phyloP scores from a whole-genome alignment of 176 grass and related monocot genomes.

The Paspalum notatum region DNA sequence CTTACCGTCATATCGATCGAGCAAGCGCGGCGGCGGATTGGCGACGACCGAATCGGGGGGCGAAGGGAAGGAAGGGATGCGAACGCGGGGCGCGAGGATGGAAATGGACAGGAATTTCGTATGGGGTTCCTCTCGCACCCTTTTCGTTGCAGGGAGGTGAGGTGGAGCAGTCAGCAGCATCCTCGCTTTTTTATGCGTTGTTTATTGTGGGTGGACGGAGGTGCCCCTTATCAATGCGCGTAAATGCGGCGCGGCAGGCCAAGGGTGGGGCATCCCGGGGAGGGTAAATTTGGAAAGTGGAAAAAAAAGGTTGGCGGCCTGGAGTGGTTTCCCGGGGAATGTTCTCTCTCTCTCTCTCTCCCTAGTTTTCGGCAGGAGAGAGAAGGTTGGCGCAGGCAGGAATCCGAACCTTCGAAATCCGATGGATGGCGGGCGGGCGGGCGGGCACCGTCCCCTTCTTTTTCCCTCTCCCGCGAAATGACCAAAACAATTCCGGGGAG shows the following conservation, averaged over 20 bases:
- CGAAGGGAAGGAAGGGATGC: not conserved
- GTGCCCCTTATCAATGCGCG: not conserved
- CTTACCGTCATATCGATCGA: slow-evolving; percentile 1
- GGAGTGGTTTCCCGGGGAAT: not conserved
- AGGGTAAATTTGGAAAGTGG: not conserved
- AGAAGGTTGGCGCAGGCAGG: not conserved
- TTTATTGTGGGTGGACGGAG: not conserved
- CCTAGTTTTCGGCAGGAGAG: not conserved
- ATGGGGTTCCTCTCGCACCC: not conserved
- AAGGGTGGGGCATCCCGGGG: not conserved
- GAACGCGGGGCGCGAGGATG: not conserved
- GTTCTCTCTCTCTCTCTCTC: not conserved
- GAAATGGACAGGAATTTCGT: not conserved
- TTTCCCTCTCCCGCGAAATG: not conserved
- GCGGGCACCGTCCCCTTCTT: not conserved
- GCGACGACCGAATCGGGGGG: not conserved
- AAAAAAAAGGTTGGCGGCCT: not conserved
- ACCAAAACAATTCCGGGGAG: not conserved
- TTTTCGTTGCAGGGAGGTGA: not conserved
- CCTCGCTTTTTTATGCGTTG: not conserved
- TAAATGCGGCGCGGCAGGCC: not conserved
- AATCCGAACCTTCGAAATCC: slow-evolving; percentile 18
- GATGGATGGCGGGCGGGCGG: too few relatives aligned
- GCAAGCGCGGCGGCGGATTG: not conserved
- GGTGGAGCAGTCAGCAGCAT: not conserved